Conservation (phyloP, 2,329 filamentous ascomycete species). For the Bipolaris victoriae region DNA sequence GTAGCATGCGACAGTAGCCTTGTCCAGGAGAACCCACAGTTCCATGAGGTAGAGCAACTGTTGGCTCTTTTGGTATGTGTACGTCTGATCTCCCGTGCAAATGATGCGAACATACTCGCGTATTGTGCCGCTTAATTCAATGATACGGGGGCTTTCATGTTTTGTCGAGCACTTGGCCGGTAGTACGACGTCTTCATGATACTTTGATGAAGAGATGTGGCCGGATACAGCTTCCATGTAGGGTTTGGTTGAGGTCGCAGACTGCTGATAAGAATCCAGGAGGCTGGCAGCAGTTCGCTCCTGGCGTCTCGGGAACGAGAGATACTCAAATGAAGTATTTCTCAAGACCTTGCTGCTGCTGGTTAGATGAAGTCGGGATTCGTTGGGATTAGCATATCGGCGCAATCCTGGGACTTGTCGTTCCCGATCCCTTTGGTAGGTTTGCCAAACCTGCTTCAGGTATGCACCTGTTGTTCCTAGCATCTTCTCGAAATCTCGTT, state of each 20-base stretch:
- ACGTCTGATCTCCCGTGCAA: constrained; percentile 42
- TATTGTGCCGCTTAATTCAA: constrained; percentile 52
- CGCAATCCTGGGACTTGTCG: constrained; percentile 55
- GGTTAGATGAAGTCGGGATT: constrained; percentile 27
- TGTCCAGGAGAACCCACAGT: constrained; percentile 65
- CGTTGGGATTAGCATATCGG: constrained; percentile 32
- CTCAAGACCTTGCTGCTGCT: constrained; percentile 25
- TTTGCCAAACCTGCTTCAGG: constrained; percentile 31
- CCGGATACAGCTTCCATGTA: constrained; percentile 16
- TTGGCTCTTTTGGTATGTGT: constrained; percentile 56
- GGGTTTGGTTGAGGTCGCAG: constrained; percentile 20
- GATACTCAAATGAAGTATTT: constrained; percentile 2
- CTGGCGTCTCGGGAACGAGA: not conserved
- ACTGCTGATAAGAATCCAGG: constrained; percentile 22
- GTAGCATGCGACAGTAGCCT: constrained; percentile 50
- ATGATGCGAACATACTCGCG: constrained; percentile 17
- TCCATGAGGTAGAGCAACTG: constrained; percentile 63
- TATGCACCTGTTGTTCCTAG: constrained; percentile 21
- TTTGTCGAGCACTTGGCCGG: constrained; percentile 36
- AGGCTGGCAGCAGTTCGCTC: constrained; percentile 15
- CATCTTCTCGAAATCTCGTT: constrained; percentile 18
- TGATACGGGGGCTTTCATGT: not conserved
- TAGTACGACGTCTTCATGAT: constrained; percentile 28
- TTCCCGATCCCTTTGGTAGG: constrained; percentile 26
- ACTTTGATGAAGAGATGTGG: constrained; percentile 19